Base-by-base conservation (phyloP, 371 early-diverging fungal species). In the Mortierella sp. region DNA sequence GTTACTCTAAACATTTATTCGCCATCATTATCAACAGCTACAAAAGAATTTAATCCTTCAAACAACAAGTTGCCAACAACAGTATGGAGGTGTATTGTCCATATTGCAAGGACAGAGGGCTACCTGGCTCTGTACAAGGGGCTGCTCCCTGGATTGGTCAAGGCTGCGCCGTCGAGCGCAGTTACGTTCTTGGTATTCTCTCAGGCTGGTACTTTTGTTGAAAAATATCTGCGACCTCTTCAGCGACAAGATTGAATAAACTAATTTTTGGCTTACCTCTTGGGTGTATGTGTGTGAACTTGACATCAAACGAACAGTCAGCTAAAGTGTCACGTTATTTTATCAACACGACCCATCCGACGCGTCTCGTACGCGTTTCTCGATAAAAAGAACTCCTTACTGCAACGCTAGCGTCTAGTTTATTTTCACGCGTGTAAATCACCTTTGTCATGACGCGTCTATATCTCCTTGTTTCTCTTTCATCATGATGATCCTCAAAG, bases 111-210 rank as follows among this genome's bases (percentile, higher is more conserved):
- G 37, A 74, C 88, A 55, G 98, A 98, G 78, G 97, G 98, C 2
- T 58, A 89, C n/a, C 45, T 85, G 17, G 95, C 93, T 1, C 84
- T 98, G 15, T 98, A 97, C 82, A 94, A 94, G 60, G 98, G 99
- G 0, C 64, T 95, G 7, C 84, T 90, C 2, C 97, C 97, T 2
- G 91, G 95, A 1, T 59, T 98, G 8, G 62, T 97, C 62, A 98
- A 98, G 87, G 89, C 94, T 1, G 96, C 89, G 0, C 96, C 97
- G 17, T 87, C 92, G 0, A 89, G 93, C 37, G 96, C 97, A 0
- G 87, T 94, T 32, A 94, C 97, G 4, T 98, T 98, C 76, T 89
- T 93, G 73, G 92, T 97, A 0, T 94, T 79, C 53, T 74, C 80
- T 12, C 74, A 74, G 28, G 59, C 74, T 10, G 80, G 80, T 8